Evolutionary conservation across 257 asterid species (phyloP).

Genomic region (Schizonepeta tenuifolia): DNA sequence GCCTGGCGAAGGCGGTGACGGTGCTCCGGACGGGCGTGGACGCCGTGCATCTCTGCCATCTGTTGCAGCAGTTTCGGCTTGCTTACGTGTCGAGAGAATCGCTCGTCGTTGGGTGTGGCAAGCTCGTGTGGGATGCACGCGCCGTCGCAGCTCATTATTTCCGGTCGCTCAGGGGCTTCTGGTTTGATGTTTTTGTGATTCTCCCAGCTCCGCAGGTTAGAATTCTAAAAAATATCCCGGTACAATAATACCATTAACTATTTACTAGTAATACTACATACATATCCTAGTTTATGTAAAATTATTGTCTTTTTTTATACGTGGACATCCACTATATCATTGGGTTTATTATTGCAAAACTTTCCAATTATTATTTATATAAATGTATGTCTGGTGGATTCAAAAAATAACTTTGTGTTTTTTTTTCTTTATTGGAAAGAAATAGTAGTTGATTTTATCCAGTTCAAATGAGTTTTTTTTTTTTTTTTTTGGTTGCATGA

Average conservation of each 20-base stretch:
- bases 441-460: too few species aligned
- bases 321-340: background rate
- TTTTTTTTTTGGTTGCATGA: too few species aligned
- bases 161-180: conserved; percentile 75
- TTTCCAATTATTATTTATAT: background rate
- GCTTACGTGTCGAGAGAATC: conserved; percentile 96
- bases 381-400: too few species aligned
- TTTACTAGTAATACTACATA: too few species aligned
- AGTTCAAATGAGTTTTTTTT: too few species aligned
- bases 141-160: conserved; percentile 76
- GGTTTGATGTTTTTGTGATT: conserved; percentile 91
- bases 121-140: conserved; percentile 96
- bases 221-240: background rate
- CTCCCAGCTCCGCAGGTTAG: conserved; percentile 96
- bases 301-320: background rate
- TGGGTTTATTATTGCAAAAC: background rate
- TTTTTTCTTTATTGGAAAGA: too few species aligned
- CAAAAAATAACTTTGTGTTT: too few species aligned
- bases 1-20: conserved; percentile 66
- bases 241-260: background rate
- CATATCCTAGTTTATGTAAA: too few species aligned
- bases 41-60: conserved; percentile 77
- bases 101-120: conserved; percentile 88
- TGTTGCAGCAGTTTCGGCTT: conserved; percentile 85
- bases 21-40: conserved; percentile 79